Base-by-base conservation (phyloP, 805 yeast species). In the Saccharomycopsis sp. region DNA sequence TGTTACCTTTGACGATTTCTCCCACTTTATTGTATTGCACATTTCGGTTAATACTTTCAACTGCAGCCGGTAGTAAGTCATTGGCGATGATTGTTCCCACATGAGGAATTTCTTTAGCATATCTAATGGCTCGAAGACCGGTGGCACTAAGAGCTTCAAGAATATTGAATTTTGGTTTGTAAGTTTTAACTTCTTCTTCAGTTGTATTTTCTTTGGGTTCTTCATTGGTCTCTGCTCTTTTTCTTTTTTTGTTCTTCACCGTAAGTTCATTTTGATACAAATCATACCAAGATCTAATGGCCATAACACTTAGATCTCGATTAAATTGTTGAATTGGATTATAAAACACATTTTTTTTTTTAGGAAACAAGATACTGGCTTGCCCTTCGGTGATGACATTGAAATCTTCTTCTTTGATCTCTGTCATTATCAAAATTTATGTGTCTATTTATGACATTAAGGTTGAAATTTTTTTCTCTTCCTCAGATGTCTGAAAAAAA, bases 321-420 rank as follows among this genome's bases (percentile, higher is more conserved):
- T 92, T 92, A 62, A 87, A 92, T 61, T 89, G 97, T 61, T 92
- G 99, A 41, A 92, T 82, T 8, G 95, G 96, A 57, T 92, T 92
- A 61, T 92, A 92, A 56, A 92, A 92, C 9, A 92, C 98, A 45
- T 69, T 69, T 50, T 83, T 87, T 36, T 77, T 77, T 52, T 83
- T 79, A 3, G 95, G 89, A 47, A 81, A 82, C 25, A 88, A 64
- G 33, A 92, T 77, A 19, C 78, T 72, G 12, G 97, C 96, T 41
- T 70, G 64, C 2, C 99, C 99, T 58, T 92, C 98, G 15, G 59
- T 60, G 14, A 67, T 64, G n/a, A 60, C 56, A 33, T 65, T 64
- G 51, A 53, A 66, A 13, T 65, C 61, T 13, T 56, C 58, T 5
- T 51, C 38, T 40, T 59, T 54, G 31, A 58, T 50, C 18, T 19